These are phyloP conservation scores for Pichia sp. DNA, from an alignment of 1,139 yeast species.

Conservation along the genomic window DNA sequence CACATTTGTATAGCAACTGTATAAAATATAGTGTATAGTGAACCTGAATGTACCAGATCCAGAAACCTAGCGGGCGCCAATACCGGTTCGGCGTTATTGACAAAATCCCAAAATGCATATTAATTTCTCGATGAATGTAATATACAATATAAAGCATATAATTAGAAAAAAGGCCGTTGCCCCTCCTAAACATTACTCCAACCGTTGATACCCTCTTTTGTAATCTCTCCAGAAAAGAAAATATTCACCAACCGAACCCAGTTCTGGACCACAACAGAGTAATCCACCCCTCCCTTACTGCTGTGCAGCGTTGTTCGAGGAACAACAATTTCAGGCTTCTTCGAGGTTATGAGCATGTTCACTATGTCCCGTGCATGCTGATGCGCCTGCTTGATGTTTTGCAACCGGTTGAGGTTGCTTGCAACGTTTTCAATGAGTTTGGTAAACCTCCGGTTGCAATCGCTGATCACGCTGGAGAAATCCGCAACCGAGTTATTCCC, in stretches of 20 bases:
- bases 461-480: slow-evolving; percentile 1
- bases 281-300: slow-evolving; percentile 14
- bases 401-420: slow-evolving; percentile 15
- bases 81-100: no score
- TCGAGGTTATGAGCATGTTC: slow-evolving; percentile 1
- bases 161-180: background rate
- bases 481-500: background rate
- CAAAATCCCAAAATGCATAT: no score
- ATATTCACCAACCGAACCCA: slow-evolving; percentile 18
- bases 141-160: background rate
- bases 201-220: slow-evolving; percentile 20
- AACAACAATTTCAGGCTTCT: slow-evolving; percentile 12
- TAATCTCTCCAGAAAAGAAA: slow-evolving; percentile 14
- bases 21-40: no score
- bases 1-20: no score
- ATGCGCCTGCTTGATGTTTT: slow-evolving; percentile 14
- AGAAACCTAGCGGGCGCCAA: no score
- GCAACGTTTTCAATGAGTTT: slow-evolving; percentile 17
- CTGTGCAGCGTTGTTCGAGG: slow-evolving; percentile 14
- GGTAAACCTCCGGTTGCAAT: slow-evolving; percentile 11
- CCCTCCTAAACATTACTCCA: slow-evolving; percentile 15
- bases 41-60: no score
- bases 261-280: slow-evolving; percentile 13
- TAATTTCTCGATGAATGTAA: background rate
- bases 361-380: slow-evolving; percentile 12